Evolutionary conservation across 2,329 filamentous ascomycete genomes (phyloP).

Genomic region (Fusarium nanum): DNA sequence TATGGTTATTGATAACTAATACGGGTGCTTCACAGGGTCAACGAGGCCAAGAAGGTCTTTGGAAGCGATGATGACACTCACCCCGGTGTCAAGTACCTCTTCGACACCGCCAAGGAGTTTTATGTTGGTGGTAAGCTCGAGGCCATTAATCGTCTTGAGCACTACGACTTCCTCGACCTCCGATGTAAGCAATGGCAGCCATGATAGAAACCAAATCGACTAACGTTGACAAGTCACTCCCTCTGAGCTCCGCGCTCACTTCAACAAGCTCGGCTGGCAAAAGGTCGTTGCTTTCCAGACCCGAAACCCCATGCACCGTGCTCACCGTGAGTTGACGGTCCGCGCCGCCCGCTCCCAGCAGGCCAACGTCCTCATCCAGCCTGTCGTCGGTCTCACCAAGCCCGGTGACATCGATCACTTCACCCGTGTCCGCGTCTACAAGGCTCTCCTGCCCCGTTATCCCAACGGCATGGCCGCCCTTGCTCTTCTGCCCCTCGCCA

Average conservation of each 20-base stretch:
- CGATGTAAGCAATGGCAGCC: constrained; percentile 72
- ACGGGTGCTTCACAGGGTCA: constrained; percentile 65
- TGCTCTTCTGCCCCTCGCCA: constrained; percentile 92
- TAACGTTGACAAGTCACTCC: constrained; percentile 75
- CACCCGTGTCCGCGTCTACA: constrained; percentile 98
- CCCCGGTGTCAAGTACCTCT: constrained; percentile 91
- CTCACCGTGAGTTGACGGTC: constrained; percentile 97
- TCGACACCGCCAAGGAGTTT: constrained; percentile 82
- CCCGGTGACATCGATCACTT: constrained; percentile 99
- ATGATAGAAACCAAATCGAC: neutral
- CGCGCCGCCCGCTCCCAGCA: constrained; percentile 94
- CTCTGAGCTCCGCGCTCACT: constrained; percentile 93
- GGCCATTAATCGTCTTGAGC: constrained; percentile 92
- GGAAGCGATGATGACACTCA: constrained; percentile 90
- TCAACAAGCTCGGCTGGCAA: constrained; percentile 99
- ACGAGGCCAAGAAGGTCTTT: constrained; percentile 94
- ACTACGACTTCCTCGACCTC: constrained; percentile 98
- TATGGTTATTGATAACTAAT: constrained; percentile 33
- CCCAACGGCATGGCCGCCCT: constrained; percentile 99
- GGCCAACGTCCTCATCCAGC: constrained; percentile 98
- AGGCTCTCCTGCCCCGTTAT: constrained; percentile 94
- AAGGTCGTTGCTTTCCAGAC: constrained; percentile 99
- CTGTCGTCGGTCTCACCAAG: constrained; percentile 97
- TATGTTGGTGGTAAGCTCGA: constrained; percentile 97
- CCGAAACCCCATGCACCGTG: constrained; percentile 98